Evolutionary conservation across 345 rosid genomes (phyloP), one percentile per base, ranked within the genome.

Genomic region (Lenwebbia sp.): DNA sequence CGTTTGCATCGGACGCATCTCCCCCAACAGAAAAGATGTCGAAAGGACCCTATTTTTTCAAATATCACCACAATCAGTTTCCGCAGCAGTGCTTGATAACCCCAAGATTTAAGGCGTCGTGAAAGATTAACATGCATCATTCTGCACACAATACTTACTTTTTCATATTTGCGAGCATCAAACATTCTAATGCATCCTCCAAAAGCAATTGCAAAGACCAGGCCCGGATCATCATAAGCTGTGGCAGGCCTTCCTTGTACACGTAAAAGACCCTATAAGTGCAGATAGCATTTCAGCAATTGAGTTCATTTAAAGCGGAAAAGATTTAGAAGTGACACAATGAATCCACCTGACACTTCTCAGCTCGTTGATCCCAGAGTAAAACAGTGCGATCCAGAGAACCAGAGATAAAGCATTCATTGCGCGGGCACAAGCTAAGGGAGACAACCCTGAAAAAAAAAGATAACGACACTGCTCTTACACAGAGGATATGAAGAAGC

Each of bases 321-420:
- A 82, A 74, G 81, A 50, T 84, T 21, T 56, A 28, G 83, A 53
- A 54, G n/a, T 17, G 40, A 47, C 54, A 44, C 75, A n/a, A n/a
- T 23, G 13, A 65, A 82, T 54, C 86, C 83, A 96, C 99, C 98
- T 96, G 99, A 90, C 99, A 97, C 91, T 97, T 97, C 82, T 97
- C 99, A 83, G 94, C 95, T 40, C 99, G 92, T 86, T 97, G 99
- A 93, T 97, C 99, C 98, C 98, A 97, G 74, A 96, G 96, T 89
- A 97, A 85, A 91, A 96, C 99, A 89, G 99, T 95, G 62, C 99
- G 95, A 91, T 97, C 99, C 74, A 97, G 96, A 85, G 99, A 97
- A 87, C 99, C 98, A 25, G 99, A 97, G 86, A 96, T 92, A 86
- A 97, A 96, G 89, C 94, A 92, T 78, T 97, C 99, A 82, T 94